Percentiles rank a stretch among this genome's conserved stretches.
Conservation (phyloP, 768 basidiomycete species). For the Pisolithus sp. region DNA sequence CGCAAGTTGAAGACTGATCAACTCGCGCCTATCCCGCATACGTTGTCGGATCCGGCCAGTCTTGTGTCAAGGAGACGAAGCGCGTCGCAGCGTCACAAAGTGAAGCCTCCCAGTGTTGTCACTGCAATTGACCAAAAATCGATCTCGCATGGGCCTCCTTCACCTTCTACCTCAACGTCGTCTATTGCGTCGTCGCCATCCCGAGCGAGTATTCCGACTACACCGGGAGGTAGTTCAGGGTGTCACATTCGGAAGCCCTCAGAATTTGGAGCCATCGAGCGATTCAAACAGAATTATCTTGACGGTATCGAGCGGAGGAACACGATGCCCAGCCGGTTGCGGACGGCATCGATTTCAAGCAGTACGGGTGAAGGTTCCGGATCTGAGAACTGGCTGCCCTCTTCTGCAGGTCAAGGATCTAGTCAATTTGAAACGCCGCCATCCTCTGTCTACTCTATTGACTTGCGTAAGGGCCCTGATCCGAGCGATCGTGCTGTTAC, state of each 20-base stretch:
- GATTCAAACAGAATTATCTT: slow-evolving; percentile 79
- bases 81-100: slow-evolving; percentile 71
- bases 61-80: slow-evolving; percentile 68
- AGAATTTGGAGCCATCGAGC: slow-evolving; percentile 80
- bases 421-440: slow-evolving; percentile 67
- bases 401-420: slow-evolving; percentile 45
- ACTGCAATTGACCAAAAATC: slow-evolving; percentile 61
- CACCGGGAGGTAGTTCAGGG: slow-evolving; percentile 53
- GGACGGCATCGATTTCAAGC: slow-evolving; percentile 82
- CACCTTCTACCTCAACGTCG: slow-evolving; percentile 86
- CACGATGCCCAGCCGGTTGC: slow-evolving; percentile 81
- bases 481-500: slow-evolving; percentile 86
- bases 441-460: slow-evolving; percentile 81
- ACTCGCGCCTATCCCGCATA: slow-evolving; percentile 68
- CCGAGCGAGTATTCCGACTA: slow-evolving; percentile 63
- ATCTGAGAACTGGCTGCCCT: slow-evolving; percentile 61
- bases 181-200: slow-evolving; percentile 89
- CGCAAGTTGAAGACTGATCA: slow-evolving; percentile 92
- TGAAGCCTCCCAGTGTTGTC: slow-evolving; percentile 69
- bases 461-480: slow-evolving; percentile 70
- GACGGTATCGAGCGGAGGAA: slow-evolving; percentile 72
- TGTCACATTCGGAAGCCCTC: slow-evolving; percentile 79
- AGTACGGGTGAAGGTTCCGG: slow-evolving; percentile 74
- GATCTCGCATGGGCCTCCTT: slow-evolving; percentile 72
- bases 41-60: slow-evolving; percentile 57